These are phyloP conservation scores for Trifolium subterraneum DNA, from an alignment of 306 rosid species.

Conservation along the genomic window DNA sequence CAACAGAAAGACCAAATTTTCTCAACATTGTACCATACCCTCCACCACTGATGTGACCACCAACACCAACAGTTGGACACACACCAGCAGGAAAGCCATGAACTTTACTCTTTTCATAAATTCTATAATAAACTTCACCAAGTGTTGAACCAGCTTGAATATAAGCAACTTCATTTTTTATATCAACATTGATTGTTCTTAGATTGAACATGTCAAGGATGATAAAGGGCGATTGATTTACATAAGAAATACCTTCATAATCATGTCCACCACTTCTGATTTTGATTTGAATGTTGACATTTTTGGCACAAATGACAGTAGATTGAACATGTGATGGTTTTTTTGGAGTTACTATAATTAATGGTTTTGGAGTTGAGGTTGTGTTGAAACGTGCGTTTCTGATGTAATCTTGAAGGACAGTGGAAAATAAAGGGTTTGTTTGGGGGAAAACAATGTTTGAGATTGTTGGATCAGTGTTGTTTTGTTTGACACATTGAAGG, in stretches of 20 bases:
- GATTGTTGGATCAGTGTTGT: constrained; percentile 26
- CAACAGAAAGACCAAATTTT: constrained; percentile 43
- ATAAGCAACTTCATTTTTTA: constrained; percentile 6
- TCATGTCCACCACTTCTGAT: constrained; percentile 57
- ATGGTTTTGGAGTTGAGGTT: constrained; percentile 39
- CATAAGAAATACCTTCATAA: constrained; percentile 49
- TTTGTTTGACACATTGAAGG: constrained; percentile 38
- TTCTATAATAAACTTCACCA: constrained; percentile 48
- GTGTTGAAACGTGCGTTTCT: constrained; percentile 56
- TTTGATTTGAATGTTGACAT: constrained; percentile 9
- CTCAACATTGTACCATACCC: constrained; percentile 49
- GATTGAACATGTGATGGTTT: constrained; percentile 42
- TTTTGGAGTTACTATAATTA: constrained; percentile 41
- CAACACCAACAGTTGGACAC: constrained; percentile 53
- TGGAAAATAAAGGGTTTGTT: constrained; percentile 40
- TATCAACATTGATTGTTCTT: constrained; percentile 36
- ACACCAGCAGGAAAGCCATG: constrained; percentile 53
- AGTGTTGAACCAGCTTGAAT: constrained; percentile 47
- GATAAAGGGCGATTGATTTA: constrained; percentile 31
- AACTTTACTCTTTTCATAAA: constrained; percentile 48
- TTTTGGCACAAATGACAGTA: constrained; percentile 40
- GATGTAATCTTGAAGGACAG: constrained; percentile 47
- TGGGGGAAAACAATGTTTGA: background rate
- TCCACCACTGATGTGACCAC: constrained; percentile 53
- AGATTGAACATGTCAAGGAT: constrained; percentile 46